Evolutionary conservation across 1,139 yeast species (phyloP), one percentile per base, ranked within the genome.

Genomic region (Yamadazyma triangularis): DNA sequence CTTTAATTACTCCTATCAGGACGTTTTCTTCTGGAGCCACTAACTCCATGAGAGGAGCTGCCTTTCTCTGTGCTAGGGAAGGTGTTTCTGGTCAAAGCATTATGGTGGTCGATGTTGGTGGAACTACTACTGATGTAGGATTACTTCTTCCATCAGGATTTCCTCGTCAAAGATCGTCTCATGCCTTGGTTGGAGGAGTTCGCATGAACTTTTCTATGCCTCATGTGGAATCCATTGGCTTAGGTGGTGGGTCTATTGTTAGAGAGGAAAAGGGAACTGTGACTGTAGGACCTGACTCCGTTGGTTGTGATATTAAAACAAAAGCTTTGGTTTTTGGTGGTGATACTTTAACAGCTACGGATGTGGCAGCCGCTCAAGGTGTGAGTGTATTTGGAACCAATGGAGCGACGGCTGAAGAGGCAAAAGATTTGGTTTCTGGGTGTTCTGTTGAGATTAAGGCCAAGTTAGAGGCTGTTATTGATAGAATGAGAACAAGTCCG

Each of bases 1-100:
- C 70, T 0, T 39, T 58, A 13, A 41, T 44, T 15, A 38, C 54
- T 1, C 71, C 72, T 8, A 63, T 64, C 22, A 45, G 60, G 31
- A 64, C 71, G 0, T 64, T 65, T 37, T 60, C 69, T 4, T 64
- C 70, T 4, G 71, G 71, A 21, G 64, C 71, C 0, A 64, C 71
- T 7, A 64, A 64, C 39, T 64, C 70, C 4, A 65, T 64, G 72
- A 47, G 70, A 41, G 72, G 71, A 20, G 72, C 71, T 1, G 58
- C 69, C 0, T 60, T 63, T 33, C 40, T 62, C 13, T 58, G 67
- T 29, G 44, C 60, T 10, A 38, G 40, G n/a, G 56, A 56, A 13
- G 51, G 46, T 10, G 39, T 53, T 8, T 24, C 36, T 4, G 64
- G 58, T 4, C 39, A 53, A 28, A 32, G 44, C 13, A 50, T 54